Conservation (phyloP, 1,284 basidiomycete genomes). For the Entoloma clypeatum region DNA sequence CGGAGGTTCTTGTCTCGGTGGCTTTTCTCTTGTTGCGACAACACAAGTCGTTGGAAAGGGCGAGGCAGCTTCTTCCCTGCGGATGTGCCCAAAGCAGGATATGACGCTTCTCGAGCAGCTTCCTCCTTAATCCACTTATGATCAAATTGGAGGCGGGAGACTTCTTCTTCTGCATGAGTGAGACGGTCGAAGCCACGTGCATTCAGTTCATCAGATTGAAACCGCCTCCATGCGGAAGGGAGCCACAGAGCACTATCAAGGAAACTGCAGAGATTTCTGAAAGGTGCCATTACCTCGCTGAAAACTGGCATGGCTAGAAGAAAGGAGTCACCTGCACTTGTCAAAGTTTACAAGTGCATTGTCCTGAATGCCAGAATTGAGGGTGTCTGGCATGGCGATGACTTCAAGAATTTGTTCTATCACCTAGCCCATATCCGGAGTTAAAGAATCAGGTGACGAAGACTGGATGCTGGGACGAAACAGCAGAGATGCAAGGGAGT, state of each 20-base stretch:
- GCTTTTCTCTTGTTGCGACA: constrained; percentile 71
- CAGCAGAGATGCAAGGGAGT: constrained; percentile 56
- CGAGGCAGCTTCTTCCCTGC: constrained; percentile 51
- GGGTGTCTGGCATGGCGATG: constrained; percentile 66
- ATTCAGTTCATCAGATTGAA: constrained; percentile 52
- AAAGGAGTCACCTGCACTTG: constrained; percentile 58
- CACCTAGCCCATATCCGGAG: constrained; percentile 76
- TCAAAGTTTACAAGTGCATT: constrained; percentile 71
- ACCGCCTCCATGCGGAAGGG: constrained; percentile 38
- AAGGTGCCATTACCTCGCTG: constrained; percentile 13
- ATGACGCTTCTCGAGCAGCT: constrained; percentile 56
- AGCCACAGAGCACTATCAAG: constrained; percentile 48
- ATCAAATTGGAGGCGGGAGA: constrained; percentile 57
- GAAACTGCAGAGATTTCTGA: constrained; percentile 62
- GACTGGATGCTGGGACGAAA: constrained; percentile 44
- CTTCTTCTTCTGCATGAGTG: constrained; percentile 68
- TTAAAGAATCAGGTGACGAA: constrained; percentile 48
- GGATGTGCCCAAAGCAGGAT: constrained; percentile 38
- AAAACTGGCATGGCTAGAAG: constrained; percentile 9
- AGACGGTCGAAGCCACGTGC: constrained; percentile 69
- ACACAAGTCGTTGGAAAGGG: constrained; percentile 64
- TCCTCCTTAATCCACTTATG: constrained; percentile 68
- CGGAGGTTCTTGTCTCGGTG: constrained; percentile 68
- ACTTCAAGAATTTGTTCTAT: constrained; percentile 76
- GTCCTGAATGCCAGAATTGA: constrained; percentile 50